A percentile compares a stretch with the other conserved stretches of the same genome.
These are phyloP conservation scores for Neoboletus magnificus DNA, from an alignment of 768 basidiomycete genomes.

Conservation along the genomic window DNA sequence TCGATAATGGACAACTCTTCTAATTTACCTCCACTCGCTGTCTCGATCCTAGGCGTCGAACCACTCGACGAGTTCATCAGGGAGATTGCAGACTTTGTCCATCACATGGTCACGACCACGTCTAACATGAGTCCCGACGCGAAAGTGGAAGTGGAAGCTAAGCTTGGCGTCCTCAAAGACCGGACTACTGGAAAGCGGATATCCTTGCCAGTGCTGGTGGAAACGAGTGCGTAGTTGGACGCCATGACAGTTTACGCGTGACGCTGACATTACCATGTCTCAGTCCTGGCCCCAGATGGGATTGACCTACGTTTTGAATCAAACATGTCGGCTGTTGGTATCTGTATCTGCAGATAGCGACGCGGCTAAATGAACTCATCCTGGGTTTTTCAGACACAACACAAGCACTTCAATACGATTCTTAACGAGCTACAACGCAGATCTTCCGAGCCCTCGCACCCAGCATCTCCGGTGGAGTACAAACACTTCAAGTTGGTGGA, in stretches of 20 bases:
- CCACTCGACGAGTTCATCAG: slow-evolving; percentile 92
- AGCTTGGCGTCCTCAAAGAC: slow-evolving; percentile 76
- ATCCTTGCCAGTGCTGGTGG: slow-evolving; percentile 69
- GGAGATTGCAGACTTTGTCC: slow-evolving; percentile 87
- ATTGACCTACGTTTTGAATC: slow-evolving; percentile 79
- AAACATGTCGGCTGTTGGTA: slow-evolving; percentile 84
- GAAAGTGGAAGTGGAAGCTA: slow-evolving; percentile 84
- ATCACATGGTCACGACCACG: slow-evolving; percentile 60
- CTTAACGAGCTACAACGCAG: slow-evolving; percentile 77
- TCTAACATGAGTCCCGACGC: slow-evolving; percentile 48
- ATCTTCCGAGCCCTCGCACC: slow-evolving; percentile 49
- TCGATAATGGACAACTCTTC: slow-evolving; percentile 27
- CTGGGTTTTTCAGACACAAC: slow-evolving; percentile 59
- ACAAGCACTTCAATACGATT: slow-evolving; percentile 79
- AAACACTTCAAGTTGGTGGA: slow-evolving; percentile 77
- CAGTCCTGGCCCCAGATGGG: slow-evolving; percentile 67
- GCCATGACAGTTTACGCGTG: not conserved
- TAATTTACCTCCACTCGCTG: slow-evolving; percentile 59
- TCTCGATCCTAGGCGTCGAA: slow-evolving; percentile 84
- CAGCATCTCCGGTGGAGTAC: slow-evolving; percentile 63
- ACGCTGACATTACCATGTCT: slow-evolving; percentile 1
- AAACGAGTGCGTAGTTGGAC: slow-evolving; percentile 64
- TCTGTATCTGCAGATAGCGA: slow-evolving; percentile 5
- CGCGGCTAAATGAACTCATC: slow-evolving; percentile 9
- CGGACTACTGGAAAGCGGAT: slow-evolving; percentile 53